Base-by-base conservation (phyloP, 2,329 filamentous ascomycete species). In the Fusarium denticulatum region DNA sequence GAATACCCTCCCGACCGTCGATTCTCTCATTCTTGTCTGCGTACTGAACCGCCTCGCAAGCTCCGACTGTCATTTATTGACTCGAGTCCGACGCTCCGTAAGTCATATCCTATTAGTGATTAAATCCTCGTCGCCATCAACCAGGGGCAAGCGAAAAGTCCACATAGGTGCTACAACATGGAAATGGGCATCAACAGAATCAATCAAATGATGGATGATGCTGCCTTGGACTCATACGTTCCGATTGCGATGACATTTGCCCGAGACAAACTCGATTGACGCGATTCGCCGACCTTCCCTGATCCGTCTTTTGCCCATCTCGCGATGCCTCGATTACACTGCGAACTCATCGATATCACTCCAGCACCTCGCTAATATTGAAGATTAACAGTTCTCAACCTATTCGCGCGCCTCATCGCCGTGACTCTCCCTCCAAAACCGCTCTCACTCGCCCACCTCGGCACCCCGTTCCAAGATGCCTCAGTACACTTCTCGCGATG, bases 401-500 rank as follows among this genome's bases (percentile, higher is more conserved):
- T 52, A 46, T 37, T 62, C 60, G 58, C 73, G 67, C 66, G 62
- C 61, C 65, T 40, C 59, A 67, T 49, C 52, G 56, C 43, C 67
- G 71, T 60, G 60, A 69, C 57, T 75, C 67, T 53, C 59, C 28
- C 71, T 59, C 34, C 47, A 36, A 60, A 65, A 49, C 57, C 66
- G 55, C 63, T 53, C 36, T 57, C 52, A 60, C 59, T 60, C 61
- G 40, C 46, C 67, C 39, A 66, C 73, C 50, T 73, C 74, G 36
- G 68, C 70, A 65, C 60, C 74, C 74, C 53, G 77, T 69, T 67
- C 71, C 82, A 88, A 82, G 73, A 91, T 91, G 89, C 88, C 90
- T 83, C 87, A 89, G 76, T 92, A 91, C 84, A 91, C 89, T 66
- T 91, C 90, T 55, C 88, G 90, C 78, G 90, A 92, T 80, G 88